Base-by-base conservation (phyloP, 345 rosid genomes). In the Gossypium herbaceum region DNA sequence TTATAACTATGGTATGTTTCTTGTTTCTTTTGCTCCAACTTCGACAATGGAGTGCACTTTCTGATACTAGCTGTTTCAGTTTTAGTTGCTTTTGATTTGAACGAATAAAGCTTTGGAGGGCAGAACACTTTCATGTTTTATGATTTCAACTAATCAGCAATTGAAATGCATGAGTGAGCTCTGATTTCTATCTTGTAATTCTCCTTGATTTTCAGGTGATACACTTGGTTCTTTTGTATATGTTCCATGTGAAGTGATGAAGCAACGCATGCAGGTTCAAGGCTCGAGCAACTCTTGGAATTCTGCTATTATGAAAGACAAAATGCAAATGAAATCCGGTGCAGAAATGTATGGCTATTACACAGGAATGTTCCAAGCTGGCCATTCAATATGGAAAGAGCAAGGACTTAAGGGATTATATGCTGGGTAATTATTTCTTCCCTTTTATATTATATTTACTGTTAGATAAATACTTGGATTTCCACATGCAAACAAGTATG, bases 211-310 rank as follows among this genome's bases (percentile, higher is more conserved):
- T 82, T 80, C 88, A 94, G 98, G 98, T 51, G 98, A 94, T 82
- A 90, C 98, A 20, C 90, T 94, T 76, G 98, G 97, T 84, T 94
- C 98, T 68, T 78, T 90, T 77, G 84, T 89, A 48, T 94, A 92
- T 83, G 98, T 94, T 74, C 98, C 98, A 29, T 94, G 97, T 75
- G 98, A 94, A 87, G 97, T 94, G 68, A 88, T 94, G 81, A 94
- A 94, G 89, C 98, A 90, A 78, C 93, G 97, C 63, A 94, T 94
- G 98, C 98, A 94, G 88, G 84, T 94, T 78, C 98, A 94, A 84
- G 98, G 98, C 74, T 84, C 97, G 9, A 79, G 72, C 79, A 79
- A 81, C 70, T 92, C 98, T 72, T 94, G 94, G 97, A 82, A 81
- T 81, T 83, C 94, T 54, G 72, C 71, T 64, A 74, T 79, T 15